Evolutionary conservation across 495 filamentous ascomycete species (phyloP), one percentile per base, ranked within the genome.

Genomic region (Lichina pygmaea): DNA sequence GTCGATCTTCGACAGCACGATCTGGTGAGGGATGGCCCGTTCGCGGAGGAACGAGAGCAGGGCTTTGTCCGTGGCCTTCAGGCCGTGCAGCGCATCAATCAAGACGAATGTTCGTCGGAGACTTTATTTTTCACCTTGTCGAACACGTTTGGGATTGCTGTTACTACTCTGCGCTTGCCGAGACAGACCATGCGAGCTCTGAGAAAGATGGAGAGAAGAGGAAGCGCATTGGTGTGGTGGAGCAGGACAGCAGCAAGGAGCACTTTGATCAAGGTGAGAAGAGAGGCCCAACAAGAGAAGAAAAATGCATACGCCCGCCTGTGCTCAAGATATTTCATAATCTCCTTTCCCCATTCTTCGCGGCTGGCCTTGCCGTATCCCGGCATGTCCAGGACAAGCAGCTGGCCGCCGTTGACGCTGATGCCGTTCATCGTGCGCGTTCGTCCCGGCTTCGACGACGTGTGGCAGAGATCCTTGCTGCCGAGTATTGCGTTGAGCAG

Each of bases 371-470:
- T 66, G 6, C 91, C 89, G 54, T 97, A 97, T 2, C 89, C 91
- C 7, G 89, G 91, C 82, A 91, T 86, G 58, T 97, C 91, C 34
- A 93, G 61, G 9, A 89, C 52, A 7, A 73, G 62, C 43, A 92
- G 54, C 10, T 71, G 64, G 44, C 77, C 68, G 45, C 64, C 62
- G 15, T 66, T 64, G 41, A 93, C 76, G 3, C 73, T 75, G 58
- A 83, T 94, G 0, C 75, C 78, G 54, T 92, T 93, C 70, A 97
- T 81, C 15, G 75, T 70, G 48, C 65, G 66, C 15, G 89, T 97
- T 42, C 72, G 63, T 0, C 89, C 89, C 0, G 84, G 81, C 36
- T 72, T 77, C 3, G 62, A 71, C 34, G 73, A 79, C 7, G 76
- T 78, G 58, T 73, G 71, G 47, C 75, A 77, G 7, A 74, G 52